Evolutionary conservation across 1,284 basidiomycete species (phyloP).

Genomic region (Microbotryomycetes sp.): DNA sequence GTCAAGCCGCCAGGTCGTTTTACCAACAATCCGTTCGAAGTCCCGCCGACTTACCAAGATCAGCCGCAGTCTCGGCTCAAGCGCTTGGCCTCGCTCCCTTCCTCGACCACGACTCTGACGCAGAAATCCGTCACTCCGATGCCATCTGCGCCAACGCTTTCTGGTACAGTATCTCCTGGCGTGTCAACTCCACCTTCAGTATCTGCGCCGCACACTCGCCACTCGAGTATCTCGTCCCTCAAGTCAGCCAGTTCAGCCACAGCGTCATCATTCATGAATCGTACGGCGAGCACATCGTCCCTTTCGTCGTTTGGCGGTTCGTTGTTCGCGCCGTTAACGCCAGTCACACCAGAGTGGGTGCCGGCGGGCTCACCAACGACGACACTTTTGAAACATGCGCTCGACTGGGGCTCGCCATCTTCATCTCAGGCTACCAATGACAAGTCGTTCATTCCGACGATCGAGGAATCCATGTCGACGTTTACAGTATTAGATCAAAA

Average conservation of each 20-base stretch:
- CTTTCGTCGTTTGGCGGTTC: background rate
- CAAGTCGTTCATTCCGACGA: no score
- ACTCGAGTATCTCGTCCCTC: background rate
- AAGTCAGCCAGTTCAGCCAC: no score
- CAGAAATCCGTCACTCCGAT: background rate
- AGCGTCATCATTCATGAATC: no score
- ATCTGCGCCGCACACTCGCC: background rate
- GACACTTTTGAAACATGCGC: no score
- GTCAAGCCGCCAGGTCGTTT: slow-evolving; percentile 8
- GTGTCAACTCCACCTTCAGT: background rate
- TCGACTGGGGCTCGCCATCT: no score
- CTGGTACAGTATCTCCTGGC: background rate
- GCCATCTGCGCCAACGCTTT: background rate
- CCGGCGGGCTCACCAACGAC: no score
- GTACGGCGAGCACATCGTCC: background rate
- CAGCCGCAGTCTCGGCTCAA: slow-evolving; percentile 21
- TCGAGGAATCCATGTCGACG: no score
- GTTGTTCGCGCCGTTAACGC: background rate
- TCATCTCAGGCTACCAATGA: no score
- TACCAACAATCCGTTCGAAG: slow-evolving; percentile 18
- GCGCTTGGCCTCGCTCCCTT: slow-evolving; percentile 9
- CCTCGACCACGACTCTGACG: no score
- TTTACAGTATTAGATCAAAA: no score
- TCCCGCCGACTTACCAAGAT: slow-evolving; percentile 23
- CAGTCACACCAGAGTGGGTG: no score